phyloP scores from a whole-genome alignment of 805 yeast species.

The Yarrowia bubula region DNA sequence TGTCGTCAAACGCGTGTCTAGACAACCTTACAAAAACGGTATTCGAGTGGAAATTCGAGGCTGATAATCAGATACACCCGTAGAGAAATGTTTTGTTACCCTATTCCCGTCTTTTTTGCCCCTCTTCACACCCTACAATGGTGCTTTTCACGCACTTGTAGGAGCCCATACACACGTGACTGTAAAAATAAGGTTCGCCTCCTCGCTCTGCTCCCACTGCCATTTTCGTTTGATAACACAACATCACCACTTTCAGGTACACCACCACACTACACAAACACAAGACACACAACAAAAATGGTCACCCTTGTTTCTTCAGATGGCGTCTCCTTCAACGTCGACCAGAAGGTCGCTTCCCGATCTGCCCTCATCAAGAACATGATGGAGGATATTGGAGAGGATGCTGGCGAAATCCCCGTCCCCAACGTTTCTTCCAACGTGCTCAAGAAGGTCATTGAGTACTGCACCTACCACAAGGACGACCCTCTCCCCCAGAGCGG shows the following conservation, averaged over 20 bases:
- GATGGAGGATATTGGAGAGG: constrained; percentile 60
- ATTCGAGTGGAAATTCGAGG: too few species aligned
- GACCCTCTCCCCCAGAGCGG: constrained; percentile 69
- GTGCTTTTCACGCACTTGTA: not conserved
- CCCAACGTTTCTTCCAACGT: constrained; percentile 80
- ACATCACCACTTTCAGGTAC: not conserved
- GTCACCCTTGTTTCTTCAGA: constrained; percentile 65
- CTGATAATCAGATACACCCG: too few species aligned
- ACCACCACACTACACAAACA: not conserved
- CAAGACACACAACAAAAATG: constrained; percentile 30
- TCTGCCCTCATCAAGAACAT: constrained; percentile 82
- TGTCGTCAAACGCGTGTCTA: too few species aligned
- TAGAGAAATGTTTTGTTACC: not conserved
- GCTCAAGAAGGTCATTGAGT: constrained; percentile 84
- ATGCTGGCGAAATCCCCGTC: constrained; percentile 72
- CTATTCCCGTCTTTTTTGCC: not conserved
- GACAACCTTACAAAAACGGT: too few species aligned
- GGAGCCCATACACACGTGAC: not conserved
- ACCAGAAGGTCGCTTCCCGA: constrained; percentile 76
- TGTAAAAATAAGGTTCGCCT: not conserved
- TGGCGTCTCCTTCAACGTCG: constrained; percentile 49
- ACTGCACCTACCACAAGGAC: constrained; percentile 89
- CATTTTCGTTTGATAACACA: not conserved
- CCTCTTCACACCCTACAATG: not conserved
- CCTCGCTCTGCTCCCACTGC: not conserved